Evolutionary conservation across 306 rosid genomes (phyloP).

Genomic region (Hippophae gyantsensis): DNA sequence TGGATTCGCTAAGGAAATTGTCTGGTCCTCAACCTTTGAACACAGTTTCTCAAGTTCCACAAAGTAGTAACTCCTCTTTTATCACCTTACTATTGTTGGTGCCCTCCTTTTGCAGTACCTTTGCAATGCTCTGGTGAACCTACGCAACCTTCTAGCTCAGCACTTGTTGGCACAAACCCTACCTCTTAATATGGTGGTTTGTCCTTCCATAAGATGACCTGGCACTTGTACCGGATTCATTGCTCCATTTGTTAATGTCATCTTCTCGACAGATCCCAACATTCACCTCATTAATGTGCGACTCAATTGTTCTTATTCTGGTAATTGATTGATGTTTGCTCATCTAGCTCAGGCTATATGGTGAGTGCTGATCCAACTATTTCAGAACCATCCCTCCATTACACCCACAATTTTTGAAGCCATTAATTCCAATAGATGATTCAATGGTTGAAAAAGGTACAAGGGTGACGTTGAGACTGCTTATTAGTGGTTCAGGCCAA

Average conservation of each 20-base stretch:
- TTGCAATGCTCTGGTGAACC: constrained; percentile 37
- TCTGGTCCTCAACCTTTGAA: constrained; percentile 33
- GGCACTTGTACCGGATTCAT: constrained; percentile 64
- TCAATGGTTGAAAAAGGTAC: constrained; percentile 77
- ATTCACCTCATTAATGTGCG: constrained; percentile 86
- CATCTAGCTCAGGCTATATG: constrained; percentile 86
- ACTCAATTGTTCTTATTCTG: constrained; percentile 85
- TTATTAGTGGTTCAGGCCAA: constrained; percentile 69
- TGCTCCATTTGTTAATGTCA: constrained; percentile 54
- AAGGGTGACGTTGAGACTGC: constrained; percentile 80
- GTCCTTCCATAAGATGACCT: constrained; percentile 57
- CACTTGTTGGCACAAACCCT: constrained; percentile 44
- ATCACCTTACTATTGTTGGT: constrained; percentile 88
- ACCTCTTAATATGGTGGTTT: constrained; percentile 37
- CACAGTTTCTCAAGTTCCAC: constrained; percentile 37
- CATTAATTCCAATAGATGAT: constrained; percentile 60
- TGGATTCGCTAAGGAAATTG: constrained; percentile 52
- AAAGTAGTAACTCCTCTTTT: constrained; percentile 58
- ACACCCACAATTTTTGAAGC: constrained; percentile 58
- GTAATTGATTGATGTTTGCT: constrained; percentile 80
- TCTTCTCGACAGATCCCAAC: constrained; percentile 79
- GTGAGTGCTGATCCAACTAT: constrained; percentile 84
- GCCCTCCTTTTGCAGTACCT: constrained; percentile 56
- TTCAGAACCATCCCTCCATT: constrained; percentile 66
- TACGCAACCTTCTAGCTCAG: constrained; percentile 29